Conservation (phyloP, 352 stramenopile species). For the Thalassiosira allenii region DNA sequence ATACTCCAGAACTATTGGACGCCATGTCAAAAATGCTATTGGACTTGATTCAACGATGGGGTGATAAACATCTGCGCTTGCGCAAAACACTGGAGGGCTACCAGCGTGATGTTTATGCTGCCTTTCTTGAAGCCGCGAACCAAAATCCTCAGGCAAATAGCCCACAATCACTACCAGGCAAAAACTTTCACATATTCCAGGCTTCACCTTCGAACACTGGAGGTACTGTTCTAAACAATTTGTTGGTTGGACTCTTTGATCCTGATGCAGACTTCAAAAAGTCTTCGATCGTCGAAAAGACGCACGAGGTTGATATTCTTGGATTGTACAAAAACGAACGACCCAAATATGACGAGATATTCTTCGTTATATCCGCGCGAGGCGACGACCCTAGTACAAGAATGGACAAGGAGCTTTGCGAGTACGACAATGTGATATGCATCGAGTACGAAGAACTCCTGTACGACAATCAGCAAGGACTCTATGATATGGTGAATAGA, state of each 20-base stretch:
- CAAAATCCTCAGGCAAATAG: no score
- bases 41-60: constrained; percentile 54
- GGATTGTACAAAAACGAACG: constrained; percentile 54
- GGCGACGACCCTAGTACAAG: constrained; percentile 25
- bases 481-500: constrained; percentile 44
- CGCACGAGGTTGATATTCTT: constrained; percentile 42
- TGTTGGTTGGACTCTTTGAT: constrained; percentile 41
- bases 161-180: no score
- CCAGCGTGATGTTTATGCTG: constrained; percentile 38
- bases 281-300: constrained; percentile 44
- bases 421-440: constrained; percentile 55
- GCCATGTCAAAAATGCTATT: constrained; percentile 60
- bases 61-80: constrained; percentile 40
- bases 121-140: constrained; percentile 13
- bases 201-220: neutral
- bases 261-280: constrained; percentile 39
- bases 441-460: constrained; percentile 48
- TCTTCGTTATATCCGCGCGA: constrained; percentile 48
- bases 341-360: constrained; percentile 56
- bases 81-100: constrained; percentile 54
- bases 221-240: constrained; percentile 36
- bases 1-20: constrained; percentile 46
- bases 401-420: constrained; percentile 35
- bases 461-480: constrained; percentile 42
- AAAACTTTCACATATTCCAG: constrained; percentile 55